Base-by-base conservation (phyloP, 176 grass and related monocot genomes). In the Musa acuminata region DNA sequence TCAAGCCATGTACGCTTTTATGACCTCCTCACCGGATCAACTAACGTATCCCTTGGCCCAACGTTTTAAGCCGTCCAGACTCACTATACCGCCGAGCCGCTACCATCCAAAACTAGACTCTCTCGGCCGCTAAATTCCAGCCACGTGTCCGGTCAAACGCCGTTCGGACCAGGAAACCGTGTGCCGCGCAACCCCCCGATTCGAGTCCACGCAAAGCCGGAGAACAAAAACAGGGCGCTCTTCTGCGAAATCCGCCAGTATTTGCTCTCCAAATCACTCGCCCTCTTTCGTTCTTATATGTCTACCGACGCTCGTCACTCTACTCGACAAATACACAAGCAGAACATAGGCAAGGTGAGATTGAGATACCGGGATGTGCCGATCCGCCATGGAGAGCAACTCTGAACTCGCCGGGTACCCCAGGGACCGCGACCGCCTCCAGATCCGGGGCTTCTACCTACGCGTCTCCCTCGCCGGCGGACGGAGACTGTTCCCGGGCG, bases 381-480 rank as follows among this genome's bases (percentile, higher is more conserved):
- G 71, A 73, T 27, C 51, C 12, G 9, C 12, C 71, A 27, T 2
- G 11, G 22, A 52, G 21, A 27, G 25, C 12, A 8, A 21, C 17
- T 17, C 67, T 48, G 19, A 48, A 77, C 58, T 43, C 78, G 51
- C 49, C 55, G 79, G n/a, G 60, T 35, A 75, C 55, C 24, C 21
- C 3, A 16, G 9, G 1, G 51, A 35, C 2, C 6, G 43, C 27
- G 80, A 82, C 20, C 57, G 35, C 58, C 81, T 88, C 75, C 21
- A 76, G 67, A 65, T 86, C 67, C 80, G 80, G 19, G 67, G 75
- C 0, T 80, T 92, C 86, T 89, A 82, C 84, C 79, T 92, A 81
- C 79, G 79, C 72, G 72, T 92, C 3, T 66, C 79, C 14, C 25
- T 78, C 27, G n/a, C 59, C 0, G 73, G 62, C n/a, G 58, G 11